These are phyloP conservation scores for Metschnikowia sp. DNA, from an alignment of 805 yeast genomes.

Conservation along the genomic window DNA sequence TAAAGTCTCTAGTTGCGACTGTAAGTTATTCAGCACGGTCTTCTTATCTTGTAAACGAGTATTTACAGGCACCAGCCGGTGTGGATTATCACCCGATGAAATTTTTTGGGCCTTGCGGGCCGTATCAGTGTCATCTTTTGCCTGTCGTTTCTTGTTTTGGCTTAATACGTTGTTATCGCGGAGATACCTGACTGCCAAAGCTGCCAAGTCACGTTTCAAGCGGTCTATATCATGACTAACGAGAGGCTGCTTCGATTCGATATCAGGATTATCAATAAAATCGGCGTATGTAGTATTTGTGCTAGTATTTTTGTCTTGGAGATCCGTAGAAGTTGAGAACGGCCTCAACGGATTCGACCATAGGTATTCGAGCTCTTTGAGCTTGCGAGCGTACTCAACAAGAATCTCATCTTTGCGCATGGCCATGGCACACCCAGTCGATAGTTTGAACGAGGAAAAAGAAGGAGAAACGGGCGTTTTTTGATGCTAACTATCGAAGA, in stretches of 20 bases:
- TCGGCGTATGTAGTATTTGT: neutral
- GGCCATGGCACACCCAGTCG: neutral
- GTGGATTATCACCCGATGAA: constrained; percentile 5
- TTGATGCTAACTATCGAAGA: neutral
- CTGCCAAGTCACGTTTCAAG: constrained; percentile 3
- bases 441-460: neutral
- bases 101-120: constrained; percentile 7
- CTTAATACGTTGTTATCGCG: neutral
- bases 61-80: constrained; percentile 8
- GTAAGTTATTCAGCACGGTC: constrained; percentile 9
- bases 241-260: neutral
- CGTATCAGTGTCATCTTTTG: neutral
- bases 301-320: neutral
- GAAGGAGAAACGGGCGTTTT: neutral
- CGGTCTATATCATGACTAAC: neutral
- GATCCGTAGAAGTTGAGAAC: constrained; percentile 2
- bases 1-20: constrained; percentile 20
- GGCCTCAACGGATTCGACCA: constrained; percentile 16
- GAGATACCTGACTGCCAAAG: neutral
- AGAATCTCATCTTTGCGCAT: constrained; percentile 1
- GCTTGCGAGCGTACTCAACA: constrained; percentile 8
- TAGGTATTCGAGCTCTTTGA: constrained; percentile 17
- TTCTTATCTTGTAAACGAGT: neutral
- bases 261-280: neutral
- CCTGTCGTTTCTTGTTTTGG: neutral